phyloP scores from a whole-genome alignment of 768 basidiomycete genomes.

The Suillus luteus region DNA sequence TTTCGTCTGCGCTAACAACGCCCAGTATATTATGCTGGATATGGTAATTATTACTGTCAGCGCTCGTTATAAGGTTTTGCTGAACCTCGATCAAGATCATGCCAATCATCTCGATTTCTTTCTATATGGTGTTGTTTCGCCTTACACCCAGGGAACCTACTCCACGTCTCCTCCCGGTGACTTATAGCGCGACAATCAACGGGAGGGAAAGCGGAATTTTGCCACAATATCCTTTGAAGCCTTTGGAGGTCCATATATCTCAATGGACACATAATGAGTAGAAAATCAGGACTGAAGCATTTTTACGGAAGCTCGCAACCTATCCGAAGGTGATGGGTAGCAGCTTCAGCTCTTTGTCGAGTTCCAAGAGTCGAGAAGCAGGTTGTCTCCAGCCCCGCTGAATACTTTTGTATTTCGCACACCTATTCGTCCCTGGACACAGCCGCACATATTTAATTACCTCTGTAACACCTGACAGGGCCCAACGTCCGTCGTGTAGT shows the following conservation, averaged over 20 bases:
- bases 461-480: background rate
- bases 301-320: background rate
- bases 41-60: constrained; percentile 11
- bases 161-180: background rate
- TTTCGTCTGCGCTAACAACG: constrained; percentile 12
- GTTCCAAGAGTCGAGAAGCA: background rate
- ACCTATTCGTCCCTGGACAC: background rate
- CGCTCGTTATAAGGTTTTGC: background rate
- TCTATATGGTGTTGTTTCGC: constrained; percentile 30
- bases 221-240: background rate
- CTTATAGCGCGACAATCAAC: background rate
- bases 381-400: background rate
- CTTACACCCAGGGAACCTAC: constrained; percentile 16
- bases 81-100: constrained; percentile 14
- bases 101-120: constrained; percentile 29
- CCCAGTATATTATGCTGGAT: constrained; percentile 11
- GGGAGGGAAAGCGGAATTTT: background rate
- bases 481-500: background rate
- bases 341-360: background rate
- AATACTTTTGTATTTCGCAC: background rate
- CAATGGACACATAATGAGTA: background rate
- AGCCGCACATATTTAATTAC: background rate
- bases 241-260: background rate
- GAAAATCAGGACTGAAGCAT: background rate
- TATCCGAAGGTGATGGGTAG: background rate